phyloP scores from a whole-genome alignment of 805 yeast species.

The Wickerhamomyces sydowiorum region DNA sequence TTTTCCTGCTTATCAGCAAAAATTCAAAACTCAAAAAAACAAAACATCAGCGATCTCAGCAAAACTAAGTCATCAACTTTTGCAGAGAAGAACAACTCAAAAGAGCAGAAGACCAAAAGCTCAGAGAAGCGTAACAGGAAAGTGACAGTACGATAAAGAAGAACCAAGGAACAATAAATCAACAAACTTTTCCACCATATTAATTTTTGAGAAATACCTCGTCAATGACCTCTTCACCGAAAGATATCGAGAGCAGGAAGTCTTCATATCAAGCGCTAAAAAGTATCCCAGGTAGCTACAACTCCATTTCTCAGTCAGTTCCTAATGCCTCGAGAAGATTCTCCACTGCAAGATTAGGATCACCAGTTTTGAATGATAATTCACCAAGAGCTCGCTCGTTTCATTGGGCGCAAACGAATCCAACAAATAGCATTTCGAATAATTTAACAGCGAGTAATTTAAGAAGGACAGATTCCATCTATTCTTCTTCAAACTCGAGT shows the following conservation, averaged over 20 bases:
- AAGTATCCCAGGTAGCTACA: neutral
- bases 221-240: neutral
- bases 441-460: neutral
- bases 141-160: no score
- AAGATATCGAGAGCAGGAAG: neutral
- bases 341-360: conserved; percentile 14
- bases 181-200: neutral
- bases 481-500: conserved; percentile 1
- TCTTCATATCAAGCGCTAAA: neutral
- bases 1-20: neutral
- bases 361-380: conserved; percentile 8
- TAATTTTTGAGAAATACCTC: no score
- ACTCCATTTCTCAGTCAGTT: conserved; percentile 1
- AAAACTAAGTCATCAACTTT: neutral
- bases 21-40: neutral
- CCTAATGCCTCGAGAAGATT: conserved; percentile 11
- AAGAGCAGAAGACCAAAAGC: no score
- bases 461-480: neutral
- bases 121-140: no score
- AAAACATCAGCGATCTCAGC: neutral
- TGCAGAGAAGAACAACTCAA: no score
- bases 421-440: neutral
- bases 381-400: conserved; percentile 3
- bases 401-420: neutral
- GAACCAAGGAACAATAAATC: neutral